Conservation (phyloP, 352 stramenopile genomes). For the Phytopythium cucurbitacearum region DNA sequence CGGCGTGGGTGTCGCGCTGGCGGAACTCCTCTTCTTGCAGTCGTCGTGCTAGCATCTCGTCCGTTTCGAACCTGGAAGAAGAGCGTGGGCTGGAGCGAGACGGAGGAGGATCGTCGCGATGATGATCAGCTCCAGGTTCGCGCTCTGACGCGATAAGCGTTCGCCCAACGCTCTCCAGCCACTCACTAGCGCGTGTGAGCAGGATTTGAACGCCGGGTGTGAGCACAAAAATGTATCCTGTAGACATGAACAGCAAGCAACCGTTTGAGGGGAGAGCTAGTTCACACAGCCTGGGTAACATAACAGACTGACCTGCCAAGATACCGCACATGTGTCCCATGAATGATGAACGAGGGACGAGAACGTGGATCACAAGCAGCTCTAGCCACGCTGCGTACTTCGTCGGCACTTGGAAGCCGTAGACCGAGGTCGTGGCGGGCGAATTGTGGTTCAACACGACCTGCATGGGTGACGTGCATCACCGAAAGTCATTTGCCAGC, state of each 20-base stretch:
- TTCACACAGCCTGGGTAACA: not conserved
- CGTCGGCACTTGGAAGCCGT: conserved; percentile 74
- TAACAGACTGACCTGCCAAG: conserved; percentile 46
- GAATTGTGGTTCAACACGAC: conserved; percentile 80
- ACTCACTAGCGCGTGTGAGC: conserved; percentile 4
- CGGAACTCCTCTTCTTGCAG: conserved; percentile 8
- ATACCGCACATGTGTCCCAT: conserved; percentile 86
- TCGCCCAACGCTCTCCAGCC: too few relatives aligned
- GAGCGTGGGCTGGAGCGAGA: too few relatives aligned
- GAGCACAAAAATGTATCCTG: conserved; percentile 26
- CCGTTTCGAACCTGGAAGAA: not conserved
- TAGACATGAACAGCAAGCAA: not conserved
- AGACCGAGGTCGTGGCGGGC: conserved; percentile 52
- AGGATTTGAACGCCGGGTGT: conserved; percentile 18
- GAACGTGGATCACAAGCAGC: conserved; percentile 75
- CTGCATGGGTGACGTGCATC: conserved; percentile 26
- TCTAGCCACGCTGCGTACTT: conserved; percentile 89
- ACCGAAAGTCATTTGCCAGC: conserved; percentile 9
- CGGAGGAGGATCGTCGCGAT: not conserved
- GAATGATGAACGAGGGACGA: conserved; percentile 79
- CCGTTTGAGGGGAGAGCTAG: not conserved
- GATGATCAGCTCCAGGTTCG: not conserved
- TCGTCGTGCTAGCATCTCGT: conserved; percentile 5
- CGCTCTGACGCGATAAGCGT: too few relatives aligned
- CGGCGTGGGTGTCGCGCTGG: not conserved